Conservation (phyloP, 2,329 filamentous ascomycete species). For the Colletotrichum salicis region DNA sequence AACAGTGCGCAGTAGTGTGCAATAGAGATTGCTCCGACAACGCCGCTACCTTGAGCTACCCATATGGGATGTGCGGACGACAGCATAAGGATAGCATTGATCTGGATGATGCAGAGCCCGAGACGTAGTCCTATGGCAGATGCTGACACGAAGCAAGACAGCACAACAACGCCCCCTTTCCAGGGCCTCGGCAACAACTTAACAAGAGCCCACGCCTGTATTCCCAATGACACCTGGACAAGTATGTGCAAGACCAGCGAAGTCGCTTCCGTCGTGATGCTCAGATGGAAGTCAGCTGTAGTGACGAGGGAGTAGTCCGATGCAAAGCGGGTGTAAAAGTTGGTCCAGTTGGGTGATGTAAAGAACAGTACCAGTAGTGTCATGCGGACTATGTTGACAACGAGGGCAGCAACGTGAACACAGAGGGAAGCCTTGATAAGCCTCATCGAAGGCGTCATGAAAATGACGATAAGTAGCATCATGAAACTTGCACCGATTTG, state of each 20-base stretch:
- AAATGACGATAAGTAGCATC: conserved; percentile 72
- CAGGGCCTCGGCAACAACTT: conserved; percentile 55
- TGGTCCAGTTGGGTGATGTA: conserved; percentile 70
- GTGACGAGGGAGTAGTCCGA: conserved; percentile 64
- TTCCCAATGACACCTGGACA: conserved; percentile 58
- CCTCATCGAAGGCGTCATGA: conserved; percentile 74
- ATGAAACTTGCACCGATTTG: conserved; percentile 77
- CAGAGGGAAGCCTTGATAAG: conserved; percentile 72
- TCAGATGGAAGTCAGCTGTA: conserved; percentile 46
- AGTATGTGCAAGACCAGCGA: conserved; percentile 57
- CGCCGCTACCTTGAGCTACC: conserved; percentile 50
- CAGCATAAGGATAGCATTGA: conserved; percentile 42
- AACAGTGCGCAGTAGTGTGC: conserved; percentile 68
- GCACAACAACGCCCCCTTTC: conserved; percentile 43
- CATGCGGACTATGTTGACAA: conserved; percentile 69
- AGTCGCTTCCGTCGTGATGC: conserved; percentile 53
- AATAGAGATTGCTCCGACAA: conserved; percentile 54
- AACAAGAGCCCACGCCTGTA: conserved; percentile 65
- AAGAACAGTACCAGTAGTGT: conserved; percentile 59
- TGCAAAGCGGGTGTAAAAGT: conserved; percentile 70
- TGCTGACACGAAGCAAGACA: conserved; percentile 49
- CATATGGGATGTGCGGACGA: conserved; percentile 43
- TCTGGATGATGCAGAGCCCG: conserved; percentile 50
- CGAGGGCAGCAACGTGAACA: conserved; percentile 71
- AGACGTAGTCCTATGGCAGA: conserved; percentile 45